Conservation (phyloP, 176 grass and related monocot genomes). For the Carex cristatella region DNA sequence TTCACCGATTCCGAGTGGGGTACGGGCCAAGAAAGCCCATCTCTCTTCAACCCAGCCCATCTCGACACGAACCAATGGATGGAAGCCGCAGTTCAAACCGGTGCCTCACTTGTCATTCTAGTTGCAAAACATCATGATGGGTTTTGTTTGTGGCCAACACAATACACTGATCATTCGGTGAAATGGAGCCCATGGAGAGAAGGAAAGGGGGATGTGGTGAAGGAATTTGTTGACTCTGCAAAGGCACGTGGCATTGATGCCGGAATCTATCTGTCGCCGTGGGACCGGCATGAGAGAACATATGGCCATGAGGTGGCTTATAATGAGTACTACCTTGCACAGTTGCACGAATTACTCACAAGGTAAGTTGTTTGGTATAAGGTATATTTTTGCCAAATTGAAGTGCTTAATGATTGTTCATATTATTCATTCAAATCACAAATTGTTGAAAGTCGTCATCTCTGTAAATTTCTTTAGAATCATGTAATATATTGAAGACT, state of each 20-base stretch:
- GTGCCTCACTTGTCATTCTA: slow-evolving; percentile 65
- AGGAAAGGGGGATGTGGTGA: slow-evolving; percentile 59
- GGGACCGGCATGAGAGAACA: slow-evolving; percentile 74
- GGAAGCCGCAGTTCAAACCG: slow-evolving; percentile 45
- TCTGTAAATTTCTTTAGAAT: not conserved
- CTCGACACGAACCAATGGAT: slow-evolving; percentile 75
- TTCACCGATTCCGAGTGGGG: slow-evolving; percentile 88
- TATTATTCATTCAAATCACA: not conserved
- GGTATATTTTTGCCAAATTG: not conserved
- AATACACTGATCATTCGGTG: slow-evolving; percentile 71
- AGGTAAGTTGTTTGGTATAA: slow-evolving; percentile 30
- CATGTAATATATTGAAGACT: not conserved
- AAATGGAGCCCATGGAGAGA: slow-evolving; percentile 49
- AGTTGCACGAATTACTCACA: slow-evolving; percentile 81
- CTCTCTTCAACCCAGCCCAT: slow-evolving; percentile 35
- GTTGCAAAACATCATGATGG: slow-evolving; percentile 97
- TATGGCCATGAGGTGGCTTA: slow-evolving; percentile 66
- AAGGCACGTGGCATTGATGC: slow-evolving; percentile 32
- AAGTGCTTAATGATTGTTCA: not conserved
- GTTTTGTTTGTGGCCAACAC: slow-evolving; percentile 91
- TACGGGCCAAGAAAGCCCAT: slow-evolving; percentile 47
- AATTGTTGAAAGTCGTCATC: not conserved
- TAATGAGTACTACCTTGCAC: slow-evolving; percentile 85
- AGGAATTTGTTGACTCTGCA: slow-evolving; percentile 48
- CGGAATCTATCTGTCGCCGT: slow-evolving; percentile 83